These are phyloP conservation scores for Plasmodium coatneyi DNA, from an alignment of 169 alveolate genomes.

Conservation along the genomic window DNA sequence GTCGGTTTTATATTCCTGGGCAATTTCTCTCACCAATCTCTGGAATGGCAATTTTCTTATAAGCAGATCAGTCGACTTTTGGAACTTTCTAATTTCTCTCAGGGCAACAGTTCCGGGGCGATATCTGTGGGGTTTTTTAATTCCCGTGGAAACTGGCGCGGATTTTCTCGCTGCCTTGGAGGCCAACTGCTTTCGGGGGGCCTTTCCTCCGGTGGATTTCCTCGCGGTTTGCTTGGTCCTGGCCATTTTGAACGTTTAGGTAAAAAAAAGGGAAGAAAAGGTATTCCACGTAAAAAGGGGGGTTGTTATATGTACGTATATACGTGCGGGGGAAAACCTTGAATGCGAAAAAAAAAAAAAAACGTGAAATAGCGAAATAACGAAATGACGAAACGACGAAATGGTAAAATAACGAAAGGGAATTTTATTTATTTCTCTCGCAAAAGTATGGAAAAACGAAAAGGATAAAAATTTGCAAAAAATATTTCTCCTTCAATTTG, in stretches of 20 bases:
- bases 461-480: not conserved
- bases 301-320: not conserved
- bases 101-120: constrained; percentile 99
- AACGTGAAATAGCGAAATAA: not conserved
- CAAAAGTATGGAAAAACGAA: not conserved
- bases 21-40: constrained; percentile 97
- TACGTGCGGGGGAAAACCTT: not conserved
- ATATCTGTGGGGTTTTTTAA: constrained; percentile 98
- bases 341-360: not conserved
- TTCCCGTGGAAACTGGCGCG: constrained; percentile 97
- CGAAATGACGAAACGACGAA: not conserved
- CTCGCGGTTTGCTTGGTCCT: constrained; percentile 99
- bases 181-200: constrained; percentile 98
- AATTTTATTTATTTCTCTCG: too few relatives aligned
- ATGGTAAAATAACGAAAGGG: not conserved
- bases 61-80: constrained; percentile 94
- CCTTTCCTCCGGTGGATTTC: constrained; percentile 98
- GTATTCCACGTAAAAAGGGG: not conserved
- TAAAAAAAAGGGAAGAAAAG: constrained; percentile 12
- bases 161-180: constrained; percentile 99
- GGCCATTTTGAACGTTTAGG: constrained; percentile 91
- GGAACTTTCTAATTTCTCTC: constrained; percentile 98
- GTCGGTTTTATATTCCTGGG: constrained; percentile 95
- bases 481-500: not conserved
- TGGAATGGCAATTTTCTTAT: constrained; percentile 97